Base-by-base conservation (phyloP, 148 eudicot species). In the Diospyros lotus region DNA sequence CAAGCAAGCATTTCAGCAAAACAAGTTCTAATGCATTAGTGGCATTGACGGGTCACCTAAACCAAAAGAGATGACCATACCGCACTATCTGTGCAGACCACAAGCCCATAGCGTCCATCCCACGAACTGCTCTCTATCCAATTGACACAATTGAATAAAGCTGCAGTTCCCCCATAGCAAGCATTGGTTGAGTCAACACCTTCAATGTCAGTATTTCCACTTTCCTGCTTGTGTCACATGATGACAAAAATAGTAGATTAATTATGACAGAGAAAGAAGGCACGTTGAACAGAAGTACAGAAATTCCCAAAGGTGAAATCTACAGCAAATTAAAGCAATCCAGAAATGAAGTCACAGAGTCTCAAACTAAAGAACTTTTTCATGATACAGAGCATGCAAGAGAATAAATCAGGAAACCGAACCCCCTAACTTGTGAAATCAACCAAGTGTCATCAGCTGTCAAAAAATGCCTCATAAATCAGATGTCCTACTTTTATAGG, bases 91-190 rank as follows among this genome's bases (percentile, higher is more conserved):
- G 99, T 93, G 86, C 98, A 95, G 52, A 95, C 94, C 60, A 93
- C 96, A 58, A 95, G 91, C 65, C 98, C 99, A 80, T 93, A 95
- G 61, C 99, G 92, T 58, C 98, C 98, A 84, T 95, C 99, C 99
- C 99, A 95, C 63, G 98, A 95, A 81, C 77, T 89, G 81, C 99
- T 95, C 78, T 95, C 99, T 55, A 95, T 94, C 99, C 99, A 95
- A 69, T 95, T 95, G 72, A 91, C 94, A 76, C 97, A 93, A 81
- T 95, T 95, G 68, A 95, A 88, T 73, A 95, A 78, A 48, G 99
- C 99, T 73, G 99, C 99, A 70, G 99, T 95, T 75, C 99, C 99
- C 42, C 99, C 99, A 78, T 95, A 95, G 85, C 99, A 95, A 15
- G 99, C 99, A 81, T 95, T 95, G 81, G 92, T 87, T 68, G 99